Evolutionary conservation across 345 rosid genomes (phyloP).

Genomic region (Limnanthes douglasii): DNA sequence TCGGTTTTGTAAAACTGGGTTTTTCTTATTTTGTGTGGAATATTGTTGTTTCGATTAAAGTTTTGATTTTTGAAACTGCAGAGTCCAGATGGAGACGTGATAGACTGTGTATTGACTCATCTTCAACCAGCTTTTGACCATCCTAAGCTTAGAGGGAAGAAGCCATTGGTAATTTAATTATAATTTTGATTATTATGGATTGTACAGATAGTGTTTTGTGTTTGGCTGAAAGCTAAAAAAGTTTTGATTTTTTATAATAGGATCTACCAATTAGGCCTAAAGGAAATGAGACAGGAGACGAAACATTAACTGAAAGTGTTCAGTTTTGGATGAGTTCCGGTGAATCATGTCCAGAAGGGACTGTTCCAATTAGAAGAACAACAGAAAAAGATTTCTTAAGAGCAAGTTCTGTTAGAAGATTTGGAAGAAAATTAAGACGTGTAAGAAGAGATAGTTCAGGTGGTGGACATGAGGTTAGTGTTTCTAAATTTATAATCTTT

Average conservation of each 20-base stretch:
- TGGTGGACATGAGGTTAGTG: slow-evolving; percentile 80
- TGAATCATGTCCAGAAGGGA: slow-evolving; percentile 71
- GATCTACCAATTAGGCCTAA: slow-evolving; percentile 52
- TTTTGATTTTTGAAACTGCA: slow-evolving; percentile 11
- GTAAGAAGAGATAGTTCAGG: slow-evolving; percentile 90
- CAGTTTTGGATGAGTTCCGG: slow-evolving; percentile 76
- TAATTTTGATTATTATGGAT: neutral
- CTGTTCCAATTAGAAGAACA: slow-evolving; percentile 81
- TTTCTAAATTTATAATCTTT: slow-evolving; percentile 9
- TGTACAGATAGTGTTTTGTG: neutral
- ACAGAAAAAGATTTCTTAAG: slow-evolving; percentile 55
- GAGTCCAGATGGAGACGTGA: slow-evolving; percentile 97
- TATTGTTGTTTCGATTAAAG: neutral
- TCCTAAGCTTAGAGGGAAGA: slow-evolving; percentile 62
- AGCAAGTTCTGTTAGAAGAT: slow-evolving; percentile 46
- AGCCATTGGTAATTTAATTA: slow-evolving; percentile 34
- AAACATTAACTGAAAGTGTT: slow-evolving; percentile 21
- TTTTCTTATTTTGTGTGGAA: neutral
- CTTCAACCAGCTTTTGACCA: slow-evolving; percentile 93
- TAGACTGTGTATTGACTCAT: slow-evolving; percentile 78
- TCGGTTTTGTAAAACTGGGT: slow-evolving; percentile 2
- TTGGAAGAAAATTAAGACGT: slow-evolving; percentile 55
- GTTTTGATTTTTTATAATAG: slow-evolving; percentile 19
- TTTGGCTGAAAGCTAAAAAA: neutral
- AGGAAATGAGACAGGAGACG: slow-evolving; percentile 23